phyloP scores from a whole-genome alignment of 179 eudicot species.

The Actinidia arguta region DNA sequence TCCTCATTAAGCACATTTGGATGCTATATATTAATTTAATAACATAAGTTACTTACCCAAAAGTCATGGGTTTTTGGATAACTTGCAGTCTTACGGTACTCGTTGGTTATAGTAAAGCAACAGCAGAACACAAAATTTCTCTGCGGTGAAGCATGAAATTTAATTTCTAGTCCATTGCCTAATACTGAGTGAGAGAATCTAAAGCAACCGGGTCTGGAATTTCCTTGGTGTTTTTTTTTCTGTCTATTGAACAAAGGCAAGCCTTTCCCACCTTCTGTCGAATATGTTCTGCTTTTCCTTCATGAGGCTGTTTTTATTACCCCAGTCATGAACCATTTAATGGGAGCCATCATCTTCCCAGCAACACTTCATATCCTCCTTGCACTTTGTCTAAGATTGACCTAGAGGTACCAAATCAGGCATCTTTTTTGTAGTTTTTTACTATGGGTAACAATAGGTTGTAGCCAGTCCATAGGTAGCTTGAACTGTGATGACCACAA shows the following conservation, averaged over 20 bases:
- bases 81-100: neutral
- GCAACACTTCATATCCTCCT: neutral
- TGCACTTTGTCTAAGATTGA: slow-evolving; percentile 6
- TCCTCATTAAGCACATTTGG: slow-evolving; percentile 2
- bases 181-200: slow-evolving; percentile 9
- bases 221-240: neutral
- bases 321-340: neutral
- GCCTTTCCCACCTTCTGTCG: neutral
- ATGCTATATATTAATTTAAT: neutral
- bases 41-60: neutral
- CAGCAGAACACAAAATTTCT: neutral
- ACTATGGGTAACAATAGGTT: neutral
- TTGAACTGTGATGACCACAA: neutral
- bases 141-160: neutral
- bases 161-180: neutral
- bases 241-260: neutral
- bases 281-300: neutral
- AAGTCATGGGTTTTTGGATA: neutral
- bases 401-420: neutral
- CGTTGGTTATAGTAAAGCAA: neutral
- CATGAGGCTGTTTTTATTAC: neutral
- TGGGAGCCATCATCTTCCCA: slow-evolving; percentile 3
- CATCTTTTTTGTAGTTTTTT: neutral
- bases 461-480: neutral
- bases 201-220: neutral